Evolutionary conservation across 2,329 filamentous ascomycete species (phyloP), one percentile per base, ranked within the genome.

Genomic region (Scytalidium sp.): DNA sequence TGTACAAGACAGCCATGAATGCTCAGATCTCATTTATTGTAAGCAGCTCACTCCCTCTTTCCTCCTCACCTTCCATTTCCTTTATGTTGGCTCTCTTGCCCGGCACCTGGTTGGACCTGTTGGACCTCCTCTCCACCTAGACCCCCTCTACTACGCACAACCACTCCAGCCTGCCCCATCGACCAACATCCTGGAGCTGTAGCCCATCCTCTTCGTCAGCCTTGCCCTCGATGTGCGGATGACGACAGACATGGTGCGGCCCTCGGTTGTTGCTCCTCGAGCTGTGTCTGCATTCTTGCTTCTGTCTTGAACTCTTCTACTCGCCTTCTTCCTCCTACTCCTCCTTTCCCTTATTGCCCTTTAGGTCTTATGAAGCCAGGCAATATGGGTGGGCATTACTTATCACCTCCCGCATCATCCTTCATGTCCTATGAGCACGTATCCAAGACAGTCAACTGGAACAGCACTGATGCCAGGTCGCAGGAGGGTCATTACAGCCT

Each of bases 401-500:
- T 22, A 17, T 27, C 19, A 11, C 20, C 20, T 9, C 15, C 20
- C 6, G 20, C 7, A 11, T 8, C 41, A 17, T 43, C 41, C 41
- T 43, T 8, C 41, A 27, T 27, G 41, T 27, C 20, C 11, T 43
- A 22, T 17, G 32, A 36, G 17, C 32, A 36, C 15, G 32, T 36
- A 10, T 13, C 60, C 51, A 58, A 56, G 39, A 53, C 54, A 20
- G 51, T 56, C 41, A 46, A 59, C 44, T 43, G 44, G 3, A 45
- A 45, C 27, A 32, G 41, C 36, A 56, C 62, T 64, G 47, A 65
- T 55, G 43, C 36, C 32, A 36, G 17, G 32, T 20, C 39, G 51
- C 72, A 97, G 94, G 87, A 96, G 63, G 90, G 90, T 58, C 86
- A 85, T 55, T 83, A 96, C 61, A 90, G 85, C 62, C 78, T 99